Conservation (phyloP, 176 grass and related monocot genomes). For the Cymbopogon citratus region DNA sequence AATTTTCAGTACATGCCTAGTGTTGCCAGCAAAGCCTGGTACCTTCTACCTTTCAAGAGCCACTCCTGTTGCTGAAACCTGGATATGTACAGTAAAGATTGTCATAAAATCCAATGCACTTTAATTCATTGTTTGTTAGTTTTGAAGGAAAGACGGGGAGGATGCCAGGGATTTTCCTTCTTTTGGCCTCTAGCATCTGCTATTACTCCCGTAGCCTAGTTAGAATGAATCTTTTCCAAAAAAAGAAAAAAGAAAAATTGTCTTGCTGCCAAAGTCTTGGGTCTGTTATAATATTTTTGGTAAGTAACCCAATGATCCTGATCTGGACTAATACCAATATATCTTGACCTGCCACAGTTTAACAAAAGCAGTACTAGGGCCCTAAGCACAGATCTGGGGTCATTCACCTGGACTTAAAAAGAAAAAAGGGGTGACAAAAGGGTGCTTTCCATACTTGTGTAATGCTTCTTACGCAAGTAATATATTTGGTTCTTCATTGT, state of each 20-base stretch:
- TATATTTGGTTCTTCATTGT: too few species aligned
- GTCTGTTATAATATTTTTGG: neutral
- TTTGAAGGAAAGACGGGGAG: neutral
- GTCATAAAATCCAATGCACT: neutral
- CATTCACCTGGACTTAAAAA: neutral
- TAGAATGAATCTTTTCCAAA: neutral
- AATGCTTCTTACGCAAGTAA: too few species aligned
- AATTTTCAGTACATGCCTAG: conserved; percentile 11
- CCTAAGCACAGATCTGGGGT: neutral
- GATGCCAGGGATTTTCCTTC: neutral
- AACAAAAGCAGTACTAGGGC: conserved; percentile 14
- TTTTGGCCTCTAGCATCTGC: neutral
- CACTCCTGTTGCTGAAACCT: neutral
- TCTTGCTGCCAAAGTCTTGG: neutral
- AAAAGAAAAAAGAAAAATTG: neutral
- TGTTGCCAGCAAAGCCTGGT: conserved; percentile 8
- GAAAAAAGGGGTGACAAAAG: neutral
- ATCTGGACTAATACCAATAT: conserved; percentile 6
- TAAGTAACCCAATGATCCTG: neutral
- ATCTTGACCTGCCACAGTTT: conserved; percentile 15
- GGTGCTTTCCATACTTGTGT: neutral
- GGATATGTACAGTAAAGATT: conserved; percentile 18
- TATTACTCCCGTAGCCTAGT: neutral
- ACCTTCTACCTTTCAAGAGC: neutral
- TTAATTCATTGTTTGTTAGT: conserved; percentile 8